A percentile compares a stretch with the other conserved stretches of the same genome.
These are phyloP conservation scores for Albatrellus ellisii DNA, from an alignment of 768 basidiomycete species.

Conservation along the genomic window DNA sequence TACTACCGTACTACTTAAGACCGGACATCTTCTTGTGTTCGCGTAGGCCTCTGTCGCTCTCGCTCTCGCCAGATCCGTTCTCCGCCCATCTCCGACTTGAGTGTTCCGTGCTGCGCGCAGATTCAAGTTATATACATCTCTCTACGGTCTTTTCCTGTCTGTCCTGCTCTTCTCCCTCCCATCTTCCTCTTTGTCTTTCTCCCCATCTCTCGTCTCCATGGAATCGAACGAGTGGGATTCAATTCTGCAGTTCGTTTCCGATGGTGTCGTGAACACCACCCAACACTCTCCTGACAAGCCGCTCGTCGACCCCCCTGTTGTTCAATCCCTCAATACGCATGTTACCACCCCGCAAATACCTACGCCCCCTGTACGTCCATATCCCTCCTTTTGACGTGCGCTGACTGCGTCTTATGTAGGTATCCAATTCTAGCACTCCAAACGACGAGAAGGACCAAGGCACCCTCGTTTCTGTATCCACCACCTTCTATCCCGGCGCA, in stretches of 20 bases:
- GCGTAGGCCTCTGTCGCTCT: too few species aligned
- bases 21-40: too few species aligned
- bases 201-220: slow-evolving; percentile 15
- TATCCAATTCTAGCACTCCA: slow-evolving; percentile 24
- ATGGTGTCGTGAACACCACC: slow-evolving; percentile 24
- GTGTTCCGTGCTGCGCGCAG: too few species aligned
- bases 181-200: background rate
- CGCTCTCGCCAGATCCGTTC: too few species aligned
- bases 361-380: slow-evolving; percentile 49
- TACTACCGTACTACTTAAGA: too few species aligned
- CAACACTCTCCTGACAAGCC: slow-evolving; percentile 24
- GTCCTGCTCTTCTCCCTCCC: background rate
- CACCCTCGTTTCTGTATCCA: slow-evolving; percentile 62
- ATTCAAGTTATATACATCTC: too few species aligned
- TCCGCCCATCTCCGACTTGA: too few species aligned
- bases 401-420: too few species aligned
- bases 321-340: slow-evolving; percentile 1
- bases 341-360: slow-evolving; percentile 19
- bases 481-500: slow-evolving; percentile 67
- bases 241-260: slow-evolving; percentile 46
- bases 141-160: background rate
- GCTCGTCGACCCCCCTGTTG: slow-evolving; percentile 15
- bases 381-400: slow-evolving; percentile 5
- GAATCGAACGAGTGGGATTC: slow-evolving; percentile 45
- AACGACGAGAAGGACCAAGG: slow-evolving; percentile 28